Percentiles rank a stretch among this genome's conserved stretches.
Conservation (phyloP, 768 basidiomycete species). For the Gelatoporia subvermispora region DNA sequence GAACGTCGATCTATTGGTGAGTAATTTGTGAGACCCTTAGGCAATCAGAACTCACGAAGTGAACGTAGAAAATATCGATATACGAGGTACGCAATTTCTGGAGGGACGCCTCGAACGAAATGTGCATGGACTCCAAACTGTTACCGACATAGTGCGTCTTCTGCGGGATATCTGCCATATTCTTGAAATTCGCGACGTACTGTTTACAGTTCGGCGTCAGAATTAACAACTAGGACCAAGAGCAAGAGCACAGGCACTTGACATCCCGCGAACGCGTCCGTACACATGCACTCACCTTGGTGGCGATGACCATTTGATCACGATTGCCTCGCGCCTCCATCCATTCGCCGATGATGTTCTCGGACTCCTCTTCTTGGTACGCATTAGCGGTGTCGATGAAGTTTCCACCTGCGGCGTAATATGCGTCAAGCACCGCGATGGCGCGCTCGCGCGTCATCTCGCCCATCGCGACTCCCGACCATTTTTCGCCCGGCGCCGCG, state of each 20-base stretch:
- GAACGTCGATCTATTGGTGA: conserved; percentile 17
- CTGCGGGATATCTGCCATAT: conserved; percentile 16
- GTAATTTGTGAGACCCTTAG: conserved; percentile 21
- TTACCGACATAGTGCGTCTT: conserved; percentile 37
- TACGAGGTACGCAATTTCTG: conserved; percentile 35
- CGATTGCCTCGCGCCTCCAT: conserved; percentile 31
- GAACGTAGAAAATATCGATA: conserved; percentile 39
- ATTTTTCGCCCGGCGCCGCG: conserved; percentile 35
- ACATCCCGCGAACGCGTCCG: too few relatives aligned
- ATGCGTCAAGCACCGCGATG: conserved; percentile 37
- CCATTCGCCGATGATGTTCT: conserved; percentile 39
- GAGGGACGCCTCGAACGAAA: conserved; percentile 26
- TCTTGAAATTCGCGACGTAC: conserved; percentile 25
- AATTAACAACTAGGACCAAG: not conserved
- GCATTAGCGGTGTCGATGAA: conserved; percentile 33
- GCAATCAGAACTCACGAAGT: conserved; percentile 16
- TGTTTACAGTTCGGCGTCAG: conserved; percentile 1
- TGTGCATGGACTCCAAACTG: conserved; percentile 27
- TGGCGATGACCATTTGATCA: conserved; percentile 32
- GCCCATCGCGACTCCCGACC: conserved; percentile 26
- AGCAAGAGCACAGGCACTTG: too few relatives aligned
- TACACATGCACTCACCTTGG: conserved; percentile 21
- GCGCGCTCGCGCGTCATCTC: conserved; percentile 30
- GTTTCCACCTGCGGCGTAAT: conserved; percentile 29
- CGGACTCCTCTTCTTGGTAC: conserved; percentile 33